Conservation (phyloP, 108 stramenopile species). For the Conticribra weissflogii region DNA sequence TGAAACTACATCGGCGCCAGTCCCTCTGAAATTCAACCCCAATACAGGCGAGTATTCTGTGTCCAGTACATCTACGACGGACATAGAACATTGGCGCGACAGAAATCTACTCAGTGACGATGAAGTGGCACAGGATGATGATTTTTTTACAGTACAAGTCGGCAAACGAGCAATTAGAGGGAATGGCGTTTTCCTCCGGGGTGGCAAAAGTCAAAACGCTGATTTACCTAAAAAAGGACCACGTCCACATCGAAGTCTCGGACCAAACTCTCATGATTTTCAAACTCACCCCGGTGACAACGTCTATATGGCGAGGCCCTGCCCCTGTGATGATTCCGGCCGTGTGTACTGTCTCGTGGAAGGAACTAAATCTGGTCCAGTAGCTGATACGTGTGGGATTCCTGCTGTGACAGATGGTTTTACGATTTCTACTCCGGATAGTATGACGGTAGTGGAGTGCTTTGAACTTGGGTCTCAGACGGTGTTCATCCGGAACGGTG, state of each 20-base stretch:
- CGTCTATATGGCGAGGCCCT: constrained; percentile 29
- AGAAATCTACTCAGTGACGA: too few relatives aligned
- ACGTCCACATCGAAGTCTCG: background rate
- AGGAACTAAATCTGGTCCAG: constrained; percentile 3
- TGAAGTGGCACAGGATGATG: background rate
- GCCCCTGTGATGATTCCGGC: constrained; percentile 33
- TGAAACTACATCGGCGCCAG: constrained; percentile 7
- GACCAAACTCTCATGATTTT: background rate
- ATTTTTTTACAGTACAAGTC: background rate
- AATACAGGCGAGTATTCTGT: constrained; percentile 23
- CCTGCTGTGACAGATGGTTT: background rate
- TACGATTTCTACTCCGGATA: background rate
- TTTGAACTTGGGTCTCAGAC: constrained; percentile 36
- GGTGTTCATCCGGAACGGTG: constrained; percentile 53
- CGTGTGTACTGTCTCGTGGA: constrained; percentile 44
- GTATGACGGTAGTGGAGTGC: constrained; percentile 30
- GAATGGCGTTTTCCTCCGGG: background rate
- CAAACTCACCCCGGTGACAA: background rate
- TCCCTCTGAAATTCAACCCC: constrained; percentile 36
- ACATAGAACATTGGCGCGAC: background rate
- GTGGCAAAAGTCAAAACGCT: constrained; percentile 5
- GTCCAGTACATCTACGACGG: constrained; percentile 3
- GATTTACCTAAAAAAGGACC: background rate
- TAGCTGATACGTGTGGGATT: constrained; percentile 42
- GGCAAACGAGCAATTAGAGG: background rate